Evolutionary conservation across 2,329 filamentous ascomycete species (phyloP).

Genomic region (Peltaster fructicola): DNA sequence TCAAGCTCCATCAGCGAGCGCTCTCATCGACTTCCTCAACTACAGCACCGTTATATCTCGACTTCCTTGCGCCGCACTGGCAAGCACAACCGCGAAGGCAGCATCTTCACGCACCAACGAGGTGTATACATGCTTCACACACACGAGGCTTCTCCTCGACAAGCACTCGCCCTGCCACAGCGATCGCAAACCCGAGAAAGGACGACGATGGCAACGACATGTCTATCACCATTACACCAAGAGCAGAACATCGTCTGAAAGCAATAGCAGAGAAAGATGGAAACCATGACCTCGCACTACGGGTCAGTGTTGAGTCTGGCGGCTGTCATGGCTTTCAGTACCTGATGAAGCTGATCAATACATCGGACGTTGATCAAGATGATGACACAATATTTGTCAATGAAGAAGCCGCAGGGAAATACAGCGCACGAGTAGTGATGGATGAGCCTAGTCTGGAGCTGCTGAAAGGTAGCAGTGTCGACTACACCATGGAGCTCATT

Average conservation of each 20-base stretch:
- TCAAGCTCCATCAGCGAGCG: too few species aligned
- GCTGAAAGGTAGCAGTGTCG: constrained; percentile 82
- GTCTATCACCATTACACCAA: constrained; percentile 63
- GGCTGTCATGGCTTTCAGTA: constrained; percentile 98
- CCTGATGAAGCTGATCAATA: constrained; percentile 64
- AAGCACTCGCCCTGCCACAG: constrained; percentile 10
- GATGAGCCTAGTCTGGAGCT: constrained; percentile 76
- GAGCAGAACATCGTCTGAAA: constrained; percentile 57
- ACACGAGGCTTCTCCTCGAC: constrained; percentile 8
- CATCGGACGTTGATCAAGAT: constrained; percentile 40
- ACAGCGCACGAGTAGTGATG: constrained; percentile 63
- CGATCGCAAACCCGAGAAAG: constrained; percentile 50
- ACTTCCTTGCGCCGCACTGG: constrained; percentile 20
- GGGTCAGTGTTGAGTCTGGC: constrained; percentile 79
- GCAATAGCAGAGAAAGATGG: constrained; percentile 36
- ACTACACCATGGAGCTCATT: constrained; percentile 92
- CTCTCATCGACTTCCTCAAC: constrained; percentile 1
- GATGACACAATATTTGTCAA: constrained; percentile 84
- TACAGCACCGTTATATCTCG: constrained; percentile 14
- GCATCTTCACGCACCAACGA: neutral
- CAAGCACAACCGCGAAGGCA: constrained; percentile 2
- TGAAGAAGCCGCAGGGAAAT: constrained; percentile 30
- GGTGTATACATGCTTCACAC: neutral
- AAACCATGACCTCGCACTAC: constrained; percentile 71
- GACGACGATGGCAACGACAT: constrained; percentile 78